Base-by-base conservation (phyloP, 192 early-diverging fungal species). In the Obelidium mucronatum region DNA sequence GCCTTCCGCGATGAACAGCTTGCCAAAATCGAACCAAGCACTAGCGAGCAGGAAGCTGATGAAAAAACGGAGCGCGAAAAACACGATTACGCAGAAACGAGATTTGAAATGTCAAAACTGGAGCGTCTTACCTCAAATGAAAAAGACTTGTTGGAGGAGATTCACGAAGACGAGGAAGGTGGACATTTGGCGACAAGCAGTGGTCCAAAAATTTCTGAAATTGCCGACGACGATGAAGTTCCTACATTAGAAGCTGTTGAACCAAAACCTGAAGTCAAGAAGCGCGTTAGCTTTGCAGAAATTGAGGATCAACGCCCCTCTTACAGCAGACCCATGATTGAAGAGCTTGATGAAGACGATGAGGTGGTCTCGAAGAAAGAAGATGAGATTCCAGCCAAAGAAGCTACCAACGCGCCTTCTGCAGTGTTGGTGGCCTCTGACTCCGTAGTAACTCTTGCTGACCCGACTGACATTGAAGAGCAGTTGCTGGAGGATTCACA, bases 1-100 rank as follows among this genome's bases (percentile, higher is more conserved):
- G 55, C 73, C 40, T 75, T 86, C 51, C 78, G 84, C 22, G 77
- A 88, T 30, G 79, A 84, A 60, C 78, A 79, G 80, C 66, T 86
- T 15, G 19, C 40, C 2, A 84, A 82, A 67, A 79, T 88, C 51
- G 78, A 80, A 24, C 39, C 56, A 52, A 48, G 19, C 8, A 19
- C 8, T 19, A 6, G 6, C 17, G 24, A 59, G 6, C 17, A 5
- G 8, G 6, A 11, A 31, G 56, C 11, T 19, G 24, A 59, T 11
- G 56, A 59, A 8, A 59, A 59, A 1, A 59, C 6, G 6, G 56
- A 31, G 6, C 31, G 24, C n/a, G 56, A 31, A 24, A 24, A 59
- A 11, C 24, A 24, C 56, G 56, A 48, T 19, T 48, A 48, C 19
- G 44, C 44, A 6, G 44, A 48, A 48, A 48, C 44, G 19, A 48